A percentile compares a stretch with the other conserved stretches of the same genome.
phyloP scores from a whole-genome alignment of 208 protist species.

The Leishmania aethiopica region DNA sequence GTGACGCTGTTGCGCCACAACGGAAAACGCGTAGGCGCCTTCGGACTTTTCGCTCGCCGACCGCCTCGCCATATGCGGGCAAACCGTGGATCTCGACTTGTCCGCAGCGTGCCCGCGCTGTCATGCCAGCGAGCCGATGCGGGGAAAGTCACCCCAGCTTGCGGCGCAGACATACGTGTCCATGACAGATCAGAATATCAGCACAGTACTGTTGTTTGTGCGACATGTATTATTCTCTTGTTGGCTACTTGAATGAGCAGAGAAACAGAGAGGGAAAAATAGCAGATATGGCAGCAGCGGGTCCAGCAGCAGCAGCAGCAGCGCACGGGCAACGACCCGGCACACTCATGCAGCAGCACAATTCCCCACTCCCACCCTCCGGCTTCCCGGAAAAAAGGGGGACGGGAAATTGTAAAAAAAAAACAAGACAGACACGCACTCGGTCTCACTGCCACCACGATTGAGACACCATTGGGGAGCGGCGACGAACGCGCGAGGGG shows the following conservation, averaged over 20 bases:
- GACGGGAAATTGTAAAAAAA: no score
- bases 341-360: background rate
- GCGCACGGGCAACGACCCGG: background rate
- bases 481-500: conserved; percentile 12
- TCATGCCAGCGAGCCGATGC: background rate
- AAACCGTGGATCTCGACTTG: background rate
- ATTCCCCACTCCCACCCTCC: no score
- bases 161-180: background rate
- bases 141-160: background rate
- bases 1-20: background rate
- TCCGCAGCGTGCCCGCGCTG: background rate
- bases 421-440: background rate
- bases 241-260: background rate
- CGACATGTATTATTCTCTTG: background rate
- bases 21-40: background rate
- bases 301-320: background rate
- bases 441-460: conserved; percentile 30
- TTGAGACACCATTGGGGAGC: conserved; percentile 14
- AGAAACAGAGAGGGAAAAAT: background rate
- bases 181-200: background rate
- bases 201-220: background rate
- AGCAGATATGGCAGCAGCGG: background rate
- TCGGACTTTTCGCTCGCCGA: no score
- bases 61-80: background rate
- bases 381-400: no score